Evolutionary conservation across 192 early-diverging fungal genomes (phyloP).

Genomic region (Lobosporangium transversale): DNA sequence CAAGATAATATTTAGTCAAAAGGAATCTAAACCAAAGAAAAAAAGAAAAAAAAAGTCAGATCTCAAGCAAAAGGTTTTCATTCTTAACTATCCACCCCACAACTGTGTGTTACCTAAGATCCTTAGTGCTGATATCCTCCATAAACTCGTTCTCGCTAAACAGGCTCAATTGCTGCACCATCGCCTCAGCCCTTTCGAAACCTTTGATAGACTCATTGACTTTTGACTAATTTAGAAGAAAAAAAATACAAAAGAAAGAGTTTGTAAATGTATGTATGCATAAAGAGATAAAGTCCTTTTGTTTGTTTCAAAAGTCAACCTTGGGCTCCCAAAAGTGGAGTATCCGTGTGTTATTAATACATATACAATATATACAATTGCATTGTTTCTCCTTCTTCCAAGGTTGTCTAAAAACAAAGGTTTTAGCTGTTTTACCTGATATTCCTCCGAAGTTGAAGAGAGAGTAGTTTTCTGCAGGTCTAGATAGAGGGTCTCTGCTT

Average conservation of each 20-base stretch:
- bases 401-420: too few species aligned
- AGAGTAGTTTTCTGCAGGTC: constrained; percentile 37
- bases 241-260: constrained; percentile 3
- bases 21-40: constrained; percentile 58
- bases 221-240: constrained; percentile 47
- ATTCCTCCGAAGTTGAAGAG: constrained; percentile 44
- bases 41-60: background rate
- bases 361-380: background rate
- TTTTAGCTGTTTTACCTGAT: too few species aligned
- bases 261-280: too few species aligned
- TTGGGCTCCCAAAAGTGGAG: background rate
- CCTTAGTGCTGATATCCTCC: constrained; percentile 87
- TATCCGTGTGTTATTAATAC: background rate
- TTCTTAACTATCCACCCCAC: background rate
- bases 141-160: constrained; percentile 90
- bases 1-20: constrained; percentile 67
- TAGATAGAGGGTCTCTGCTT: constrained; percentile 35
- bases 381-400: background rate
- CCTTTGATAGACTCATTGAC: constrained; percentile 59
- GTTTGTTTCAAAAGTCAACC: too few species aligned
- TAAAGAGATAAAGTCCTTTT: too few species aligned
- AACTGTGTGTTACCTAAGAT: constrained; percentile 82
- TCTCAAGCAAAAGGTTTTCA: background rate
- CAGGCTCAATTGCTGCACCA: constrained; percentile 70
- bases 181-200: constrained; percentile 55